These are phyloP conservation scores for Agrocybe chaxingu DNA, from an alignment of 768 basidiomycete genomes.

Conservation along the genomic window DNA sequence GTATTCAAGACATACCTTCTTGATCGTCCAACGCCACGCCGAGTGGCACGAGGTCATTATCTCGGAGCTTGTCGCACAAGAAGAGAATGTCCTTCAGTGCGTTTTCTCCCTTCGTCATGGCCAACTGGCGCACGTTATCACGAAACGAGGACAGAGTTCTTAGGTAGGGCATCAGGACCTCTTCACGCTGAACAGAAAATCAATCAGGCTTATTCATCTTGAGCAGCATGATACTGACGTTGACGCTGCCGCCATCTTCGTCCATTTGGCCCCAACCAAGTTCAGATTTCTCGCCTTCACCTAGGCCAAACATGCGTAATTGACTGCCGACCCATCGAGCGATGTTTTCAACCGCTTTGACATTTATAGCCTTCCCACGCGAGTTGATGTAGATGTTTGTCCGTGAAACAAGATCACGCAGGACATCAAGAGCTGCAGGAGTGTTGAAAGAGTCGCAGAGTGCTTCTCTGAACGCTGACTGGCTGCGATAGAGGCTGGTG, in stretches of 20 bases:
- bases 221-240: slow-evolving; percentile 38
- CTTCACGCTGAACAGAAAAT: slow-evolving; percentile 59
- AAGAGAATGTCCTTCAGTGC: slow-evolving; percentile 78
- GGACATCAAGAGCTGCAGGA: slow-evolving; percentile 69
- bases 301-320: slow-evolving; percentile 78
- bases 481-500: slow-evolving; percentile 68
- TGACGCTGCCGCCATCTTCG: slow-evolving; percentile 39
- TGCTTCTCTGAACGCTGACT: slow-evolving; percentile 75
- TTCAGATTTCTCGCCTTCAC: slow-evolving; percentile 60
- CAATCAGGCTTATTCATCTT: slow-evolving; percentile 7
- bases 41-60: slow-evolving; percentile 86
- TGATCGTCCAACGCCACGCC: slow-evolving; percentile 97
- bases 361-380: slow-evolving; percentile 54
- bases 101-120: slow-evolving; percentile 65
- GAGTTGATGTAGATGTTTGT: slow-evolving; percentile 86
- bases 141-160: slow-evolving; percentile 85
- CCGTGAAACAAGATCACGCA: slow-evolving; percentile 79
- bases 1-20: slow-evolving; percentile 56
- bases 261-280: slow-evolving; percentile 86
- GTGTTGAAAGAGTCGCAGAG: slow-evolving; percentile 99
- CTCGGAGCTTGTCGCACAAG: slow-evolving; percentile 87
- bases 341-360: slow-evolving; percentile 59
- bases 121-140: slow-evolving; percentile 80
- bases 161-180: slow-evolving; percentile 86
- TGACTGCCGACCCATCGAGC: slow-evolving; percentile 70